Percentiles rank a stretch among this genome's conserved stretches.
Conservation (phyloP, 1,284 basidiomycete genomes). For the Trichosporon sp. region DNA sequence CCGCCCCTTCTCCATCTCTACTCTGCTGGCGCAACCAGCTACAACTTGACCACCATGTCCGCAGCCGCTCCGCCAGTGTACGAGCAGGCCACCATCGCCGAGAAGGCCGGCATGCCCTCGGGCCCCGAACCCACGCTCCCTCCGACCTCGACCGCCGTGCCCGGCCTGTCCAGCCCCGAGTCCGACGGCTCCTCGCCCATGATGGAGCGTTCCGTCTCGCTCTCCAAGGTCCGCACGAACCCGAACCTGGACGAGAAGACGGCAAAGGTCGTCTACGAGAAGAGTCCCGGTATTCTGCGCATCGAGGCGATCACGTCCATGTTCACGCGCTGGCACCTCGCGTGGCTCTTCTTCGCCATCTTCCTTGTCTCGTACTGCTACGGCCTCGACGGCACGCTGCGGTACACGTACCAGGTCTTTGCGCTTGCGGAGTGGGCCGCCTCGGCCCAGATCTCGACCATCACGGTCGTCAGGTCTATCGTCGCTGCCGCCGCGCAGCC, state of each 20-base stretch:
- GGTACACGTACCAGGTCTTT: conserved; percentile 43
- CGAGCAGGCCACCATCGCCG: conserved; percentile 2
- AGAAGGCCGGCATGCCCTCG: background rate
- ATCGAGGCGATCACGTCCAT: conserved; percentile 30
- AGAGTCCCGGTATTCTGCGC: conserved; percentile 29
- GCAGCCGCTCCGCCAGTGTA: conserved; percentile 8
- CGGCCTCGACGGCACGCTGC: conserved; percentile 51
- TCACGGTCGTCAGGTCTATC: conserved; percentile 49
- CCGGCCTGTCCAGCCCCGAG: background rate
- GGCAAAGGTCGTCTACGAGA: conserved; percentile 23
- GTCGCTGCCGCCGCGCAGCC: conserved; percentile 50
- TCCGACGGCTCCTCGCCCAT: background rate
- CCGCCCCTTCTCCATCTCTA: too few species aligned
- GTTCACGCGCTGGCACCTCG: conserved; percentile 26
- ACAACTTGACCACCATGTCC: background rate
- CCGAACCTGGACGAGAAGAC: conserved; percentile 4
- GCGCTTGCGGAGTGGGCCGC: conserved; percentile 33
- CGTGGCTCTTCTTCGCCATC: conserved; percentile 49
- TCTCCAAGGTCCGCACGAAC: conserved; percentile 8
- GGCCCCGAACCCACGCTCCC: background rate
- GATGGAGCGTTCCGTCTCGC: background rate
- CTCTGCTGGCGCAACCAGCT: background rate
- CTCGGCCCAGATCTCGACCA: conserved; percentile 47
- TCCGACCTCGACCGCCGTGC: background rate
- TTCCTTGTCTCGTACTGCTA: conserved; percentile 55